Percentiles rank a stretch among this genome's conserved stretches.
Conservation (phyloP, 2,329 filamentous ascomycete species). For the Colletotrichum chlorophyti region DNA sequence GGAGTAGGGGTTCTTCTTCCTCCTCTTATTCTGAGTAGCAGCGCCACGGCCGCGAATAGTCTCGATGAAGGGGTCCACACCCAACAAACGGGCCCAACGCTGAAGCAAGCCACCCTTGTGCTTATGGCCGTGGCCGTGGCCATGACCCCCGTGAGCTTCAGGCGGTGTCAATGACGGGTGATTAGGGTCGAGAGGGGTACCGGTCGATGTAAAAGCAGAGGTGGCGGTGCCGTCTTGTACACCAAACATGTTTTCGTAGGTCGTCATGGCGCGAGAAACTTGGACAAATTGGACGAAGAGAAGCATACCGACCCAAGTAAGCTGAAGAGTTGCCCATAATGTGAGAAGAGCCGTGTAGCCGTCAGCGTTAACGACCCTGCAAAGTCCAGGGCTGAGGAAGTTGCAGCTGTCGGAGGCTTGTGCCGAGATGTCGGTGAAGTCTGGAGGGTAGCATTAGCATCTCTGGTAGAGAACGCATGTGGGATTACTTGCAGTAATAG, state of each 20-base stretch:
- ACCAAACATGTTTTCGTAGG: constrained; percentile 94
- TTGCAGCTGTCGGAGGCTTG: constrained; percentile 68
- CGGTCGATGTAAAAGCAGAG: constrained; percentile 80
- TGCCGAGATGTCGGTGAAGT: constrained; percentile 66
- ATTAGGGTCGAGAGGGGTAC: constrained; percentile 71
- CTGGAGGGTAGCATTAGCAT: constrained; percentile 49
- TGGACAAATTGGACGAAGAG: constrained; percentile 93
- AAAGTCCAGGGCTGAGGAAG: constrained; percentile 77
- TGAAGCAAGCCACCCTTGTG: constrained; percentile 73
- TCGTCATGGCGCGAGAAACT: constrained; percentile 90
- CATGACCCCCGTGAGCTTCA: constrained; percentile 42
- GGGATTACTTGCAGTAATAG: constrained; percentile 68
- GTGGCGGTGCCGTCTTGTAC: constrained; percentile 71
- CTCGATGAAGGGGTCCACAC: constrained; percentile 91
- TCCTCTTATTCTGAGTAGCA: constrained; percentile 60
- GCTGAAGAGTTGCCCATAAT: constrained; percentile 82
- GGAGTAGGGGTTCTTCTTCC: constrained; percentile 82
- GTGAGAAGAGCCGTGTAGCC: constrained; percentile 82
- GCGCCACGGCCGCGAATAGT: constrained; percentile 87
- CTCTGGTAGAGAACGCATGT: not conserved
- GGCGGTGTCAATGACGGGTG: constrained; percentile 68
- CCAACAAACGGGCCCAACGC: constrained; percentile 84
- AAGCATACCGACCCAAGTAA: constrained; percentile 97
- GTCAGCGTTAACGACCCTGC: constrained; percentile 79
- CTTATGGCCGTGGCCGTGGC: constrained; percentile 52